Evolutionary conservation across 2,329 filamentous ascomycete genomes (phyloP).

Genomic region (Pyricularia sp.): DNA sequence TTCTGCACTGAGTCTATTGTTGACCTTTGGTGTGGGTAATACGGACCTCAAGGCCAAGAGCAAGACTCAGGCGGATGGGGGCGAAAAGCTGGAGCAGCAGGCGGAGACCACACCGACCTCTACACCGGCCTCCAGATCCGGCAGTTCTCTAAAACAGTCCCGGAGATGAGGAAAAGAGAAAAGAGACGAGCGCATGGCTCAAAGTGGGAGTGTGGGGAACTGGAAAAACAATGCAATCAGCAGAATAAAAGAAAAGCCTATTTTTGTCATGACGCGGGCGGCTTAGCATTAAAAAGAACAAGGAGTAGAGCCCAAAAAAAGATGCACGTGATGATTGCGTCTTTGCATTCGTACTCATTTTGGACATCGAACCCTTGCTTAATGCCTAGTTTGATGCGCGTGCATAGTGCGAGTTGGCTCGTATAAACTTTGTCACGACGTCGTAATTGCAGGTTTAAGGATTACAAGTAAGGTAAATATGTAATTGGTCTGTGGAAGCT

Average conservation of each 20-base stretch:
- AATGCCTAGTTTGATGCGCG: not conserved
- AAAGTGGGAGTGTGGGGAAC: too few relatives aligned
- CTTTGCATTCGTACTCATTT: not conserved
- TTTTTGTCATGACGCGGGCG: not conserved
- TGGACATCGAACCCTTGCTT: not conserved
- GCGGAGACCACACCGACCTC: not conserved
- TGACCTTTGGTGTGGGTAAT: constrained; percentile 14
- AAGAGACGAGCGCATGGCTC: not conserved
- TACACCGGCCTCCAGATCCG: not conserved
- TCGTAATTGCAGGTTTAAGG: not conserved
- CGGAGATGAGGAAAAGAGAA: not conserved
- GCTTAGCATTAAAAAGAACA: not conserved
- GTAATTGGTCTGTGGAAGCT: too few relatives aligned
- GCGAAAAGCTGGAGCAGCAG: not conserved
- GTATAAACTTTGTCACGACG: not conserved
- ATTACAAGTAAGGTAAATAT: not conserved
- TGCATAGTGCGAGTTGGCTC: not conserved
- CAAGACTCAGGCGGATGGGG: not conserved
- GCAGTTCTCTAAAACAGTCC: not conserved
- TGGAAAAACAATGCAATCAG: not conserved
- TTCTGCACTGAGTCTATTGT: constrained; percentile 9
- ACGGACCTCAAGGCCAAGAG: constrained; percentile 13
- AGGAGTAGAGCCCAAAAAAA: not conserved
- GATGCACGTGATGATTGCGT: not conserved
- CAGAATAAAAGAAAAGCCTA: not conserved